Conservation (phyloP, 305 asterid species). For the Solanum hybrid region DNA sequence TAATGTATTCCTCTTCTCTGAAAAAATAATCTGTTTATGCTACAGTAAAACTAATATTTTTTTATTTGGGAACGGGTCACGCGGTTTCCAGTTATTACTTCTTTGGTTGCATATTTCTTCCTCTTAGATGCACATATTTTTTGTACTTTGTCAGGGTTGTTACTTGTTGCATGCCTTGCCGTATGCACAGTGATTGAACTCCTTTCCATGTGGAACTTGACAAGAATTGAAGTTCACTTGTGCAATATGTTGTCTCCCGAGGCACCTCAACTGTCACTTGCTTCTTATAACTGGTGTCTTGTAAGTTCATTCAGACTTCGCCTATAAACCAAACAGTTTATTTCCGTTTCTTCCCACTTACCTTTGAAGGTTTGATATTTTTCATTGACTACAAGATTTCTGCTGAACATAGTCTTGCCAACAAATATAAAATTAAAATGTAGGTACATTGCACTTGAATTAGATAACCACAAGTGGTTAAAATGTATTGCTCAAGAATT, state of each 20-base stretch:
- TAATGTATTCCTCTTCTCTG: neutral
- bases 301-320: conserved; percentile 37
- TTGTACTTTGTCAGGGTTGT: conserved; percentile 46
- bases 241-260: conserved; percentile 95
- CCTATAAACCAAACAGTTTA: neutral
- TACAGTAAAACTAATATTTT: neutral
- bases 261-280: conserved; percentile 85
- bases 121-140: neutral
- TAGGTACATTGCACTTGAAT: neutral
- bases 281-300: conserved; percentile 89
- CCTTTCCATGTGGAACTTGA: conserved; percentile 97
- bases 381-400: neutral
- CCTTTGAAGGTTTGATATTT: neutral
- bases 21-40: neutral
- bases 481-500: neutral
- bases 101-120: neutral
- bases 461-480: neutral
- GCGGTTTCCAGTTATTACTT: neutral
- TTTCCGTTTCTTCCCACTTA: neutral
- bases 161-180: conserved; percentile 42
- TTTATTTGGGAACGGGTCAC: neutral
- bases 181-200: conserved; percentile 75
- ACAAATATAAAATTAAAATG: neutral
- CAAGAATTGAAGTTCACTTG: conserved; percentile 88
- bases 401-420: neutral